Conservation (phyloP, 768 basidiomycete species). For the Lepiota venenata region DNA sequence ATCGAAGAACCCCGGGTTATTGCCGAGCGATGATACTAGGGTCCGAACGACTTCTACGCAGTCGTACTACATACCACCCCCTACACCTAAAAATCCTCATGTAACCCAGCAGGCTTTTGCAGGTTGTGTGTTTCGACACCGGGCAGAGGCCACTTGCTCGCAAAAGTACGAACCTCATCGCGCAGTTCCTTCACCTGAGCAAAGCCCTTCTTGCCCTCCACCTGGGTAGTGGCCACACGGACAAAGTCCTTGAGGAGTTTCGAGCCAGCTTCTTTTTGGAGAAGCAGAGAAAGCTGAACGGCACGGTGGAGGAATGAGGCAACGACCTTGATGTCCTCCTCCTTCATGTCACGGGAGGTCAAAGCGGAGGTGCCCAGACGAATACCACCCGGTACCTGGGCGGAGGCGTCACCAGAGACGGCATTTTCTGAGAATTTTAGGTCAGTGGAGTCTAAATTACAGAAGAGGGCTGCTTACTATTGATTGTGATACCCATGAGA, state of each 20-base stretch:
- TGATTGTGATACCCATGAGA: constrained; percentile 93
- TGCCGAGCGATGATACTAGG: background rate
- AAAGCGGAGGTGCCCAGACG: constrained; percentile 93
- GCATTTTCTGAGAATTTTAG: constrained; percentile 69
- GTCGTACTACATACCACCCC: background rate
- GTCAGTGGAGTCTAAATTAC: background rate
- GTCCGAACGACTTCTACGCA: background rate
- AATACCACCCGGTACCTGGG: constrained; percentile 95
- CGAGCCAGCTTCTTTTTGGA: constrained; percentile 93
- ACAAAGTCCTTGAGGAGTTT: constrained; percentile 98
- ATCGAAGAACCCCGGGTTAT: background rate
- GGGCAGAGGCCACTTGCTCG: constrained; percentile 88
- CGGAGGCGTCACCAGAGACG: constrained; percentile 94
- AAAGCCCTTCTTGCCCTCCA: constrained; percentile 69
- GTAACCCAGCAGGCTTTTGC: constrained; percentile 59
- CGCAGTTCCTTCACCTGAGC: constrained; percentile 70
- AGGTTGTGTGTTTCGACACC: constrained; percentile 60
- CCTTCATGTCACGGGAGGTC: constrained; percentile 91
- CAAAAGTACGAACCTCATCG: constrained; percentile 79
- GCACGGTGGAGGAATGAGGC: constrained; percentile 92
- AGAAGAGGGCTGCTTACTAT: constrained; percentile 54
- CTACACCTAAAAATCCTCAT: constrained; percentile 38
- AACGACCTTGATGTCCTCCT: constrained; percentile 83
- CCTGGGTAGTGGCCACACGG: constrained; percentile 64
- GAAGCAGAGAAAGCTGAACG: constrained; percentile 82